Conservation (phyloP, 2,329 filamentous ascomycete genomes). For the Neurospora sp. region DNA sequence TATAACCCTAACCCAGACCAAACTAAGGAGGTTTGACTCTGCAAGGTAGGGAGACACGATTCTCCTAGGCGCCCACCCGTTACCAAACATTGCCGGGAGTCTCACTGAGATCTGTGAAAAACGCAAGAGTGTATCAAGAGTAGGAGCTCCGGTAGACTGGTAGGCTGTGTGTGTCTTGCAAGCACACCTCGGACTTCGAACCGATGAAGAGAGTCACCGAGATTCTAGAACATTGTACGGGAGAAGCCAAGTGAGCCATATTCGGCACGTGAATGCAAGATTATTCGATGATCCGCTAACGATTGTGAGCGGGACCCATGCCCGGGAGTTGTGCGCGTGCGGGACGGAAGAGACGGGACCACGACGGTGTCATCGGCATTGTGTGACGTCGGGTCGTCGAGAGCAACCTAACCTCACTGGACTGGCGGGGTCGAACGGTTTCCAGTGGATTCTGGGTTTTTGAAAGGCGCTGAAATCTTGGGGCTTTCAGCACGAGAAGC, state of each 20-base stretch:
- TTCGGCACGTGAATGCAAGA: background rate
- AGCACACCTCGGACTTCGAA: background rate
- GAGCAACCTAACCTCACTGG: background rate
- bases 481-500: background rate
- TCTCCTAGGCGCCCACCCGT: background rate
- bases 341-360: background rate
- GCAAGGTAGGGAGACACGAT: background rate
- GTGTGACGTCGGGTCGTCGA: background rate
- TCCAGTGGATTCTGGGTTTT: background rate
- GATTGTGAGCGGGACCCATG: background rate
- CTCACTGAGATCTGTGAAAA: background rate
- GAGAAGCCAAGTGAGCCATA: background rate
- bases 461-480: background rate
- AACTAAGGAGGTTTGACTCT: background rate
- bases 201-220: background rate
- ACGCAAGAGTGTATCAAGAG: background rate
- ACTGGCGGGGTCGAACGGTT: background rate
- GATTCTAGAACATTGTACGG: background rate
- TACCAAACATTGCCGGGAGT: background rate
- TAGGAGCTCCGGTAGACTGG: background rate
- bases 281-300: background rate
- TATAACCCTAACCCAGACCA: background rate
- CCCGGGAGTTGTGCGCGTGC: background rate
- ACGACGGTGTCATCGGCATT: background rate
- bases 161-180: background rate